phyloP scores from a whole-genome alignment of 768 basidiomycete species.

The Hortiboletus campestris region DNA sequence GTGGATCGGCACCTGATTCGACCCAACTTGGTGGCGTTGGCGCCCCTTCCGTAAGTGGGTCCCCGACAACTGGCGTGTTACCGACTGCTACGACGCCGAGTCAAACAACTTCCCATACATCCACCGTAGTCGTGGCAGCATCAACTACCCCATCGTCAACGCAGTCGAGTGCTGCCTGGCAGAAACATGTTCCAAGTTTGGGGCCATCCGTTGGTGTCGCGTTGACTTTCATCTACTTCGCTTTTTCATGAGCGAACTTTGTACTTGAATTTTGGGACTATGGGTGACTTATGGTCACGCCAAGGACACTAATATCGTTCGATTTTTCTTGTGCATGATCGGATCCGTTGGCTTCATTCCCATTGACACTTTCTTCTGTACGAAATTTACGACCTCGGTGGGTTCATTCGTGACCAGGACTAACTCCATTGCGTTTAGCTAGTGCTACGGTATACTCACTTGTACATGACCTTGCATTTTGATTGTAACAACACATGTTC shows the following conservation, averaged over 20 bases:
- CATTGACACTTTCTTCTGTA: constrained; percentile 9
- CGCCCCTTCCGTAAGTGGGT: background rate
- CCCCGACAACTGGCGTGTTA: background rate
- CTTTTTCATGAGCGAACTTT: constrained; percentile 20
- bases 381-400: constrained; percentile 17
- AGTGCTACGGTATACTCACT: constrained; percentile 15
- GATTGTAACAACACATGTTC: constrained; percentile 20
- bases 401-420: constrained; percentile 10
- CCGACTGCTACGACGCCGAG: constrained; percentile 3
- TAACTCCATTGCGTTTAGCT: constrained; percentile 8
- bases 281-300: constrained; percentile 8
- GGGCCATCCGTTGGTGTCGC: constrained; percentile 15
- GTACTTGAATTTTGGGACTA: constrained; percentile 6
- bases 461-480: constrained; percentile 25
- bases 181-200: constrained; percentile 16
- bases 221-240: constrained; percentile 15
- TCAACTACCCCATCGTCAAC: constrained; percentile 10
- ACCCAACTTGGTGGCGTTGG: background rate
- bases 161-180: constrained; percentile 26
- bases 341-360: background rate
- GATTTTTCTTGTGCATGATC: constrained; percentile 21
- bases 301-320: constrained; percentile 8
- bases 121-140: constrained; percentile 5
- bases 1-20: background rate
- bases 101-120: background rate